A percentile compares a stretch with the other conserved stretches of the same genome.
Evolutionary conservation across 345 rosid genomes (phyloP).

Genomic region (Pugionium dolabratum): DNA sequence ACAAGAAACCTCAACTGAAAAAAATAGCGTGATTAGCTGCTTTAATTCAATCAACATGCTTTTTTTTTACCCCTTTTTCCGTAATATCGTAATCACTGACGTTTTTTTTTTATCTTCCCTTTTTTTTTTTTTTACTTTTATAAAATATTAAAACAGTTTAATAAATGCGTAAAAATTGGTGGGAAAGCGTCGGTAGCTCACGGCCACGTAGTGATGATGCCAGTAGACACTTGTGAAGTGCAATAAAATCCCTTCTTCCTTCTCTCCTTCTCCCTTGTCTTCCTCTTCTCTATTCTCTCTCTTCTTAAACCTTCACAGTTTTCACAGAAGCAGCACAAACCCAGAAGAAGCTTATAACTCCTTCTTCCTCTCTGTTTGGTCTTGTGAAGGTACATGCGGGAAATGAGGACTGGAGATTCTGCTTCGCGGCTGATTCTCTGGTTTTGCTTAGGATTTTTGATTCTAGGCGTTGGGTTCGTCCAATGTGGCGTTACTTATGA

Average conservation of each 20-base stretch:
- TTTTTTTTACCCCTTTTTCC: neutral
- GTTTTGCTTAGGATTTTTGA: conserved; percentile 44
- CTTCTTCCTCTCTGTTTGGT: conserved; percentile 1
- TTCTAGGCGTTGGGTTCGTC: conserved; percentile 50
- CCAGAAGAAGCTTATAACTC: conserved; percentile 1
- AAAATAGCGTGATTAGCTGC: conserved; percentile 43
- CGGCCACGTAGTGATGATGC: conserved; percentile 49
- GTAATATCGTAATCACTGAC: conserved; percentile 28
- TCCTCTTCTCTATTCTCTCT: conserved; percentile 17
- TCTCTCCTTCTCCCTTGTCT: conserved; percentile 28
- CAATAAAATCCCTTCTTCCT: conserved; percentile 38
- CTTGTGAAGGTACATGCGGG: conserved; percentile 26
- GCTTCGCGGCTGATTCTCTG: conserved; percentile 46
- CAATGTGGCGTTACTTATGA: conserved; percentile 77
- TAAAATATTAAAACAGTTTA: neutral
- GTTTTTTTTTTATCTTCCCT: neutral
- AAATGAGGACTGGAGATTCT: conserved; percentile 51
- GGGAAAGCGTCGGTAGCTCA: conserved; percentile 47
- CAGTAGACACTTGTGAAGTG: conserved; percentile 45
- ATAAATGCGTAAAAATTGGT: conserved; percentile 33
- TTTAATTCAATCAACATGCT: conserved; percentile 35
- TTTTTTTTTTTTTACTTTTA: neutral
- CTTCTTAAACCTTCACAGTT: conserved; percentile 4
- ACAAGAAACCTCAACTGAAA: neutral
- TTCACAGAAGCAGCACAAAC: neutral